phyloP scores from a whole-genome alignment of 257 asterid species.

The Solanum microdontum region DNA sequence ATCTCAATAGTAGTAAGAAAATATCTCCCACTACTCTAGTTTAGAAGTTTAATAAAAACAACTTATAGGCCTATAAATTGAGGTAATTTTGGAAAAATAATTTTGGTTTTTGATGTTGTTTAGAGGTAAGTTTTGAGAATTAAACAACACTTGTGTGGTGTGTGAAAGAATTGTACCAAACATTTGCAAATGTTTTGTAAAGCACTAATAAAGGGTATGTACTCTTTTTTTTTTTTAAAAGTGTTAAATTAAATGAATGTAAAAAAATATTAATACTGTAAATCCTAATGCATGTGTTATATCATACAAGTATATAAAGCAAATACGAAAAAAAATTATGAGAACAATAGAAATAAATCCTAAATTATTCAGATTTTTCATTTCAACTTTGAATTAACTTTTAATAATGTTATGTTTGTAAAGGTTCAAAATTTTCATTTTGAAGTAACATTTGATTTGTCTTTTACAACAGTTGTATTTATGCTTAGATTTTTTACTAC shows the following conservation, averaged over 20 bases:
- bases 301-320: no score
- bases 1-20: neutral
- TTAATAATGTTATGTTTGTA: neutral
- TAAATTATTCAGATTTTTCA: neutral
- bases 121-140: neutral
- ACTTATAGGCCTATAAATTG: neutral
- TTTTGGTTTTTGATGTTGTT: neutral
- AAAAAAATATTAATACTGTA: neutral
- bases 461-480: neutral
- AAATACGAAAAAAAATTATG: neutral
- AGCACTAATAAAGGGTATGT: neutral
- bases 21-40: neutral
- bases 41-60: neutral
- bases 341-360: neutral
- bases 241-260: neutral
- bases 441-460: neutral
- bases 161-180: neutral
- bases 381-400: neutral
- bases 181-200: neutral
- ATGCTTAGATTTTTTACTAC: neutral
- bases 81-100: neutral
- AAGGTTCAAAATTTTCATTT: neutral
- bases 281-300: neutral
- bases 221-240: neutral
- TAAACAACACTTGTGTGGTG: neutral